Percentiles rank a stretch among this genome's conserved stretches.
Evolutionary conservation across 2,329 filamentous ascomycete species (phyloP).

Genomic region (Aspergillus brasiliensis): DNA sequence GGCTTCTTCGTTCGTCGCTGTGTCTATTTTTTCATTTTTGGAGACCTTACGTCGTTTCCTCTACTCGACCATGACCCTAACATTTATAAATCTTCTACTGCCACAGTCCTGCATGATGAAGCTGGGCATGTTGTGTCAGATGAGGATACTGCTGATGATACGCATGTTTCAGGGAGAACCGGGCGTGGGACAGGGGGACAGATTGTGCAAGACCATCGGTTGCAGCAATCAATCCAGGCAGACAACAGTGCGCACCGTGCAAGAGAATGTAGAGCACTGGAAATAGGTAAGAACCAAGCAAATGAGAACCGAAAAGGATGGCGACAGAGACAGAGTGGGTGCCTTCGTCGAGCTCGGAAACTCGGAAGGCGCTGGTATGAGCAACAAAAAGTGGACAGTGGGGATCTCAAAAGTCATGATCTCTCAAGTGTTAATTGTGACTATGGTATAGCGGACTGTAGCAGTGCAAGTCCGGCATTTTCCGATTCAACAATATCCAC

Average conservation of each 20-base stretch:
- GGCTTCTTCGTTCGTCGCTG: conserved; percentile 24
- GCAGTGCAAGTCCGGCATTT: neutral
- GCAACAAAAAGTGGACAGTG: neutral
- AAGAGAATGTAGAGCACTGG: neutral
- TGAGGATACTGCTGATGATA: neutral
- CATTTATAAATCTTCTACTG: neutral
- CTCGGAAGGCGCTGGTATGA: neutral
- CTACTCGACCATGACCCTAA: neutral
- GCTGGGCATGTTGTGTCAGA: neutral
- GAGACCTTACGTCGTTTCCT: conserved; percentile 10
- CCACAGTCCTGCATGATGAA: neutral
- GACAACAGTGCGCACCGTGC: neutral
- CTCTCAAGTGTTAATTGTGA: neutral
- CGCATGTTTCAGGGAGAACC: neutral
- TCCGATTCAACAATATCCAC: neutral
- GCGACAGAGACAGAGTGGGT: neutral
- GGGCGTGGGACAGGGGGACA: neutral
- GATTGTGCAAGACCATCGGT: neutral
- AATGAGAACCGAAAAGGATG: neutral
- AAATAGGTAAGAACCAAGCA: neutral
- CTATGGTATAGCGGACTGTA: neutral
- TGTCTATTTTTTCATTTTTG: conserved; percentile 30
- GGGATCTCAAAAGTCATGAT: neutral
- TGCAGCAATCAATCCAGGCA: neutral
- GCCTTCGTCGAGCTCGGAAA: neutral